Evolutionary conservation across 1,284 basidiomycete species (phyloP), one percentile per base, ranked within the genome.

Genomic region (Takashimella tepidaria): DNA sequence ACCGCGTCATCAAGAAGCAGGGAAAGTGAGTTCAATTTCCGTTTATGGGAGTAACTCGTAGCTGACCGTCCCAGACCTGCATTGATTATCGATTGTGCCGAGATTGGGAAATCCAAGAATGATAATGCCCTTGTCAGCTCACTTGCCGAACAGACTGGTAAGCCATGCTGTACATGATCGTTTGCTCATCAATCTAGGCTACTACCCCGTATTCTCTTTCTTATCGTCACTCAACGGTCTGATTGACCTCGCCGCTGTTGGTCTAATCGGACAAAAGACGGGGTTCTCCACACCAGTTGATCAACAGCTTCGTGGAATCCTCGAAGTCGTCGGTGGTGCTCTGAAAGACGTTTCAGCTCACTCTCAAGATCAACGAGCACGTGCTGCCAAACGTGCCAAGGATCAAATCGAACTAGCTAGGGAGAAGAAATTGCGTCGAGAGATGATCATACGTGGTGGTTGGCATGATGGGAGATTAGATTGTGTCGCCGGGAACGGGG

Each of bases 181-280:
- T 43, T 53, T 31, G 51, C 43, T 21, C 40, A 8, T 8, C 8
- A 10, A 27, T 31, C 5, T 27, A 75, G 78, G 67, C 27, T 96
- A 95, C 73, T 87, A 85, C 80, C 92, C 92, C 2, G 80, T 91
- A 5, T 97, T 98, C 75, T 86, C 86, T 4, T 91, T 93, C 79
- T 76, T 96, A 52, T 87, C 87, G 65, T 90, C 88, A 0, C 74
- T 95, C 66, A 91, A 86, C 70, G 88, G 83, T 58, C 76, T 98
- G 53, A 84, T 98, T 56, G 95, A 98, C 68, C 80, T 98, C n/a
- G 92, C 90, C 0, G 87, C 87, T 51, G 83, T 93, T 37, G 92
- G 93, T 5, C 70, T 98, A 21, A 97, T 97, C 62, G 95, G 95
- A 1, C 92, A 95, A 69, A 98, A 98, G 78, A 92, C 89, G 26